Evolutionary conservation across 2,329 filamentous ascomycete species (phyloP).

Genomic region (Claviceps maximensis): DNA sequence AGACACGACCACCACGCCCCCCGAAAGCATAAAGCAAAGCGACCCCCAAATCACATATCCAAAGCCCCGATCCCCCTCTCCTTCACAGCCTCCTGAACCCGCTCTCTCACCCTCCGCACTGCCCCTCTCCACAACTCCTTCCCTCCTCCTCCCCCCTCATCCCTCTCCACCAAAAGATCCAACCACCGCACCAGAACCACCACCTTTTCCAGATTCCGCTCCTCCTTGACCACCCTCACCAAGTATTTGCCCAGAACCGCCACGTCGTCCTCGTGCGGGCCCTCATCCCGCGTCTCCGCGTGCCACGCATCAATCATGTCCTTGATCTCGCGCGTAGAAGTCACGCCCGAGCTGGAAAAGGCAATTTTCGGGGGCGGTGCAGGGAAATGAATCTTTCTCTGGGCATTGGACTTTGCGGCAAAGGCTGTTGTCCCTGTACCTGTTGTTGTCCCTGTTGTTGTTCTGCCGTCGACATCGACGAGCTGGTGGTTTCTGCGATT

Average conservation of each 20-base stretch:
- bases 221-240: conserved; percentile 55
- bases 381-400: conserved; percentile 34
- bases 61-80: conserved; percentile 43
- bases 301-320: conserved; percentile 68
- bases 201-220: conserved; percentile 66
- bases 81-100: conserved; percentile 41
- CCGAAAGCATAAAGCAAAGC: too few relatives aligned
- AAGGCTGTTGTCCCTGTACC: not conserved
- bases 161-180: conserved; percentile 39
- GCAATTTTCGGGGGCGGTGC: conserved; percentile 29
- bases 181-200: conserved; percentile 58
- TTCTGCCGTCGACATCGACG: conserved; percentile 12
- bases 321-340: conserved; percentile 47
- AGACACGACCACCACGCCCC: too few relatives aligned
- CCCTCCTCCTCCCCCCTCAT: conserved; percentile 22
- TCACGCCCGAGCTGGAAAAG: conserved; percentile 31
- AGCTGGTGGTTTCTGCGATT: conserved; percentile 11
- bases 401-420: conserved; percentile 21
- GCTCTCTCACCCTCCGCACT: conserved; percentile 29
- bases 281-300: conserved; percentile 53
- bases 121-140: conserved; percentile 33
- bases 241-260: conserved; percentile 63
- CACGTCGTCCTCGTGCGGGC: conserved; percentile 69
- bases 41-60: conserved; percentile 19
- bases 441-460: not conserved